Conservation (phyloP, 2,329 filamentous ascomycete genomes). For the Fusarium tuaranense region DNA sequence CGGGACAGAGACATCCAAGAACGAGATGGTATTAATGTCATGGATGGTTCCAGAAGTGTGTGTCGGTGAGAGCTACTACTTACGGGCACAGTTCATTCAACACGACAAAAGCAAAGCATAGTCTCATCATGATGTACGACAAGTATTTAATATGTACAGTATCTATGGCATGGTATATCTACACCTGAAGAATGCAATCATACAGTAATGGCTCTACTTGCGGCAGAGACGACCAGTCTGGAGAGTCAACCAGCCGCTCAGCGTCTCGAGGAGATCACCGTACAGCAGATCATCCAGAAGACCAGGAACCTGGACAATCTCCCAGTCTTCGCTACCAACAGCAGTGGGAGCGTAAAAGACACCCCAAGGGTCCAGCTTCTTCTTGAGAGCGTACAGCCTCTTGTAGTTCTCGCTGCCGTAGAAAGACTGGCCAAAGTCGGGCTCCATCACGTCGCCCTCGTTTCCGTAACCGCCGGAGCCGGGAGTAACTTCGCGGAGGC, state of each 20-base stretch:
- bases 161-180: background rate
- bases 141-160: background rate
- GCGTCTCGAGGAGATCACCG: slow-evolving; percentile 21
- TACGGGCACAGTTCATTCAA: background rate
- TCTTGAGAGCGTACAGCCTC: slow-evolving; percentile 46
- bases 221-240: slow-evolving; percentile 29
- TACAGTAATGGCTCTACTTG: background rate
- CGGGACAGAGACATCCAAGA: background rate
- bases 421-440: slow-evolving; percentile 46
- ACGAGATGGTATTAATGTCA: background rate
- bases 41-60: background rate
- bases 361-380: slow-evolving; percentile 46
- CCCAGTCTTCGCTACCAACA: slow-evolving; percentile 32
- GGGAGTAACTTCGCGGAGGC: slow-evolving; percentile 26
- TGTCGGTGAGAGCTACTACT: background rate
- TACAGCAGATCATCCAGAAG: slow-evolving; percentile 17
- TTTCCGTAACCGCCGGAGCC: slow-evolving; percentile 46
- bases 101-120: background rate
- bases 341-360: slow-evolving; percentile 41
- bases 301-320: slow-evolving; percentile 12
- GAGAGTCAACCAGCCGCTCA: slow-evolving; percentile 27
- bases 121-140: background rate
- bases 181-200: background rate
- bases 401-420: slow-evolving; percentile 42
- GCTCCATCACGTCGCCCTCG: slow-evolving; percentile 50